These are phyloP conservation scores for Polyplosphaeria fusca DNA, from an alignment of 495 filamentous ascomycete genomes.

Conservation along the genomic window DNA sequence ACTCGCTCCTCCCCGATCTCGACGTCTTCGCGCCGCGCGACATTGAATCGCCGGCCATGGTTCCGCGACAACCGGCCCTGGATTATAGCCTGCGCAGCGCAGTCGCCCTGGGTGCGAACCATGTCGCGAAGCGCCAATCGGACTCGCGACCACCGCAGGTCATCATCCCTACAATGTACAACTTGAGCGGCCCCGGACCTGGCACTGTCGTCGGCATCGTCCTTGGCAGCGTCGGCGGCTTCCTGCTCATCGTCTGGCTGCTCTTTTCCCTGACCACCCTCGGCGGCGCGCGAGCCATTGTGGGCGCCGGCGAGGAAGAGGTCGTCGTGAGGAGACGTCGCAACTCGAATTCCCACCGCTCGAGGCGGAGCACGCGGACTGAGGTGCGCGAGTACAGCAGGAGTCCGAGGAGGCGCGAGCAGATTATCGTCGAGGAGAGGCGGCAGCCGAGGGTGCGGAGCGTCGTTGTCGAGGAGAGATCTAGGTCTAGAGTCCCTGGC, in stretches of 20 bases:
- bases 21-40: constrained; percentile 20
- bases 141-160: not conserved
- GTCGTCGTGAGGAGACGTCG: constrained; percentile 26
- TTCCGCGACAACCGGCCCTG: constrained; percentile 3
- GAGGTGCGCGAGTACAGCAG: constrained; percentile 39
- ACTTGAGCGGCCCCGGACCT: constrained; percentile 52
- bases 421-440: constrained; percentile 33
- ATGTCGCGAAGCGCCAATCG: not conserved
- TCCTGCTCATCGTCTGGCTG: constrained; percentile 72
- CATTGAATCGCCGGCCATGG: not conserved
- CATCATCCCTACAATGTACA: constrained; percentile 34
- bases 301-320: constrained; percentile 31
- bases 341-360: constrained; percentile 26
- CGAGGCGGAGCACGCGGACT: constrained; percentile 31
- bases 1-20: not conserved
- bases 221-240: constrained; percentile 77
- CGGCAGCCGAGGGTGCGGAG: constrained; percentile 32
- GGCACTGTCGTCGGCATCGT: constrained; percentile 81
- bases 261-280: constrained; percentile 47
- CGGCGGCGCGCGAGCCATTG: constrained; percentile 4
- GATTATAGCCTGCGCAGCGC: not conserved
- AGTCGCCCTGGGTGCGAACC: not conserved
- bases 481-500: constrained; percentile 37
- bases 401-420: constrained; percentile 24
- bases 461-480: constrained; percentile 40